Evolutionary conservation across 2,329 filamentous ascomycete genomes (phyloP).

Genomic region (Ascocoryne sarcoides): DNA sequence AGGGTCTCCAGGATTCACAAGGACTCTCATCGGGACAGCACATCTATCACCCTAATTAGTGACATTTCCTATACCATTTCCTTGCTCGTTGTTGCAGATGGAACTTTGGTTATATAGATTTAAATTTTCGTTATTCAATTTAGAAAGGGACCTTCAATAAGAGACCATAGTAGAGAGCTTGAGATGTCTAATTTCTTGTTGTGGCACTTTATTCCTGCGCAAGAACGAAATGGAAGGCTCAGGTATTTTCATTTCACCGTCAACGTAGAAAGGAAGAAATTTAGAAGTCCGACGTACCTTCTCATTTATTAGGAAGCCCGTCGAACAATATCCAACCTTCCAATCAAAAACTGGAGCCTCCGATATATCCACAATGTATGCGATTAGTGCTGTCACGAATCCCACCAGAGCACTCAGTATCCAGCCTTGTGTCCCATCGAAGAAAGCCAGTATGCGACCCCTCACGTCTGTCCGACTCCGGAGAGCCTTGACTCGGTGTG

Average conservation of each 20-base stretch:
- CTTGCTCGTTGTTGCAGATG: too few relatives aligned
- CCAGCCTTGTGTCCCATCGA: constrained; percentile 91
- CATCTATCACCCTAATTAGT: constrained; percentile 25
- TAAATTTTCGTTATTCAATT: too few relatives aligned
- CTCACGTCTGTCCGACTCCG: constrained; percentile 74
- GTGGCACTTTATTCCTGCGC: too few relatives aligned
- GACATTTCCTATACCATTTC: too few relatives aligned
- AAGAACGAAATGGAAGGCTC: too few relatives aligned
- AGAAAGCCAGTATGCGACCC: constrained; percentile 66
- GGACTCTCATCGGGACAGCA: constrained; percentile 49
- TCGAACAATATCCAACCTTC: constrained; percentile 78
- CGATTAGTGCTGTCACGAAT: constrained; percentile 72
- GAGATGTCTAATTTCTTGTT: too few relatives aligned
- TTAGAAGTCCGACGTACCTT: too few relatives aligned
- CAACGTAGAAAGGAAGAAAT: too few relatives aligned
- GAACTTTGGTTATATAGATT: too few relatives aligned
- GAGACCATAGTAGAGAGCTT: too few relatives aligned
- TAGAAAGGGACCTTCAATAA: too few relatives aligned
- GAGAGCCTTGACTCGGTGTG: constrained; percentile 77
- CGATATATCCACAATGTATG: constrained; percentile 81
- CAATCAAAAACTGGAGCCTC: constrained; percentile 81
- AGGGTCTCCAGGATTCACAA: constrained; percentile 53
- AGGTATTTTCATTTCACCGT: too few relatives aligned
- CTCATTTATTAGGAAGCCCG: constrained; percentile 64
- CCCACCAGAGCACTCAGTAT: constrained; percentile 86